phyloP scores from a whole-genome alignment of 2,329 filamentous ascomycete genomes.

The Leptographium galeiforme region DNA sequence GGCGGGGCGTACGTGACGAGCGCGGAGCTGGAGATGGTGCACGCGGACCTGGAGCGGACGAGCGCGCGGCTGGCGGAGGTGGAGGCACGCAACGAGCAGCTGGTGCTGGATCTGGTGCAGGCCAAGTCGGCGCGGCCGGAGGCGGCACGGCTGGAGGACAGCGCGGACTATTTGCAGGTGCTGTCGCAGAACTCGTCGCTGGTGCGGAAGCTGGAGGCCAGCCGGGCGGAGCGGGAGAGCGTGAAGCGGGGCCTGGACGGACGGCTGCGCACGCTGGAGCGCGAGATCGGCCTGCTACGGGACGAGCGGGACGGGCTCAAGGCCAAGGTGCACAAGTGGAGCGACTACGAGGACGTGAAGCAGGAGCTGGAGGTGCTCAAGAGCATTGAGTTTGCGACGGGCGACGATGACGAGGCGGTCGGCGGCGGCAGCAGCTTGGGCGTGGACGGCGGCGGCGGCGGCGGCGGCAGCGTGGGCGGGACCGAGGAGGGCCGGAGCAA shows the following conservation, averaged over 20 bases:
- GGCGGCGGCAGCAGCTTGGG: conserved; percentile 18
- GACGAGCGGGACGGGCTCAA: conserved; percentile 72
- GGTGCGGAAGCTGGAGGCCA: conserved; percentile 73
- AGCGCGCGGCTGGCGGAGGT: conserved; percentile 78
- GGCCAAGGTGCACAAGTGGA: conserved; percentile 73
- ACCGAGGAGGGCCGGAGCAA: conserved; percentile 38
- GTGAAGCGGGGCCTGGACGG: conserved; percentile 64
- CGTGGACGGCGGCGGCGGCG: neutral
- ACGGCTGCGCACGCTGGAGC: conserved; percentile 64
- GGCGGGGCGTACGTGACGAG: conserved; percentile 51
- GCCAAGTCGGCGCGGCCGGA: conserved; percentile 60
- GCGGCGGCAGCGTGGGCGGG: conserved; percentile 19
- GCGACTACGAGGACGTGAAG: conserved; percentile 92
- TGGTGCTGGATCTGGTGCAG: conserved; percentile 82
- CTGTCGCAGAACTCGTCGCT: conserved; percentile 89
- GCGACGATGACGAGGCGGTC: conserved; percentile 58
- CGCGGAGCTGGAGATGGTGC: conserved; percentile 87
- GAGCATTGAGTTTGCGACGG: conserved; percentile 92
- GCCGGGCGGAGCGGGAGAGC: conserved; percentile 70
- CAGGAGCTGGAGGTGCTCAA: conserved; percentile 93
- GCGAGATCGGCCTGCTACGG: conserved; percentile 60
- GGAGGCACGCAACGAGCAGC: conserved; percentile 85
- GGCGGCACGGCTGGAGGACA: conserved; percentile 61
- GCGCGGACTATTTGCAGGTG: conserved; percentile 76
- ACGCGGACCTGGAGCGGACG: conserved; percentile 80